Evolutionary conservation across 1,284 basidiomycete species (phyloP).

Genomic region (Papiliotrema laurentii): DNA sequence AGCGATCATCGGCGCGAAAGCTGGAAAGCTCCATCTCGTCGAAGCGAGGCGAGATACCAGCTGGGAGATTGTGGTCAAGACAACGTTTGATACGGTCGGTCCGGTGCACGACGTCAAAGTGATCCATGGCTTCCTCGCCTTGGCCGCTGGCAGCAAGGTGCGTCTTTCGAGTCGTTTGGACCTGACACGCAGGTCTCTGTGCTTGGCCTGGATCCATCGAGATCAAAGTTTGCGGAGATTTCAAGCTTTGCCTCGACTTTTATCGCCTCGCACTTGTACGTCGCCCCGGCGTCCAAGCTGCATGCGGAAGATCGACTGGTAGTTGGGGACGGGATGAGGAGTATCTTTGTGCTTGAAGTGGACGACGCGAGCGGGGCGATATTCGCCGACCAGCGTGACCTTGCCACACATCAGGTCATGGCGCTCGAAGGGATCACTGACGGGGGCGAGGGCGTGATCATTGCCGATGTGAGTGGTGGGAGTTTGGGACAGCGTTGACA

Average conservation of each 20-base stretch:
- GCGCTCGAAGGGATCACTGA: conserved; percentile 40
- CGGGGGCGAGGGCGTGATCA: conserved; percentile 57
- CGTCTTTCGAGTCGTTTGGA: conserved; percentile 23
- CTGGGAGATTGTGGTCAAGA: conserved; percentile 21
- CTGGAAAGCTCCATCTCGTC: conserved; percentile 38
- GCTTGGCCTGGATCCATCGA: conserved; percentile 14
- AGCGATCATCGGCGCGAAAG: conserved; percentile 25
- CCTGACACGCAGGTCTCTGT: conserved; percentile 23
- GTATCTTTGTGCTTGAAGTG: conserved; percentile 64
- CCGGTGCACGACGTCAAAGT: conserved; percentile 38
- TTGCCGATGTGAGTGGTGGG: conserved; percentile 61
- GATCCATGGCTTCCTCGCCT: conserved; percentile 51
- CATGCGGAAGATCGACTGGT: conserved; percentile 54
- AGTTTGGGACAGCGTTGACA: conserved; percentile 3
- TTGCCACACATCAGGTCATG: conserved; percentile 61
- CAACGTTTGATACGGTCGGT: conserved; percentile 25
- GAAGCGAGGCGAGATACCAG: conserved; percentile 10
- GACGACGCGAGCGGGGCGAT: conserved; percentile 53
- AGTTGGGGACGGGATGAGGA: conserved; percentile 76
- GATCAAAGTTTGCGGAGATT: conserved; percentile 48
- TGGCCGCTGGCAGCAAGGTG: conserved; percentile 70
- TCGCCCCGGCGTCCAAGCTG: conserved; percentile 14
- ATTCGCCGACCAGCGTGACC: conserved; percentile 66
- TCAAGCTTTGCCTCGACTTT: conserved; percentile 75
- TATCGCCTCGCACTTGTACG: conserved; percentile 59